Evolutionary conservation across 1,139 yeast species (phyloP).

Genomic region (Lodderomyces parapsilosis): DNA sequence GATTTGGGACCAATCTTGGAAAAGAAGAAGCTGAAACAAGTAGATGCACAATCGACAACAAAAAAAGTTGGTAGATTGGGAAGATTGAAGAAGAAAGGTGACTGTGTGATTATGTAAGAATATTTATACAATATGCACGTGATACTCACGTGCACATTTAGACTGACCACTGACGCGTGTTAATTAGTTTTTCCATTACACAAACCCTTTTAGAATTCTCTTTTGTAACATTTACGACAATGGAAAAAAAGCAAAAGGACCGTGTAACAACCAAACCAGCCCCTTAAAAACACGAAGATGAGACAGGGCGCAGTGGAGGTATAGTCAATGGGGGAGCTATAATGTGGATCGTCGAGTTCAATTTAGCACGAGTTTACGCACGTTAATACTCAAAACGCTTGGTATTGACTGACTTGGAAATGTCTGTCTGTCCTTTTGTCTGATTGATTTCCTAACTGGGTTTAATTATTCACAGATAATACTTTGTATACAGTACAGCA

Average conservation of each 20-base stretch:
- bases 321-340: no score
- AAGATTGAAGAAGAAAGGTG: slow-evolving; percentile 23
- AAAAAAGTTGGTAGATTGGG: slow-evolving; percentile 13
- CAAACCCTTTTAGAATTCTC: background rate
- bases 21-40: slow-evolving; percentile 12
- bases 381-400: no score
- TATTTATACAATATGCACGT: background rate
- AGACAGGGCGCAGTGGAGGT: background rate
- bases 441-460: slow-evolving; percentile 4
- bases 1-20: background rate
- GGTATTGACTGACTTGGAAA: no score
- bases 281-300: background rate
- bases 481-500: background rate
- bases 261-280: background rate
- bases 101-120: slow-evolving; percentile 33
- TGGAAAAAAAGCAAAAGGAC: background rate
- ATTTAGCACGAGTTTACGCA: no score
- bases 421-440: background rate
- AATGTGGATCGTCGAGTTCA: no score
- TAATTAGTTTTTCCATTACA: background rate
- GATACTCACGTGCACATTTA: background rate
- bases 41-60: background rate
- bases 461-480: background rate
- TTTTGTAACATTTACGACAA: background rate
- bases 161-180: background rate